Evolutionary conservation across 2,329 filamentous ascomycete species (phyloP).

Genomic region (Ceratocystis variospora): DNA sequence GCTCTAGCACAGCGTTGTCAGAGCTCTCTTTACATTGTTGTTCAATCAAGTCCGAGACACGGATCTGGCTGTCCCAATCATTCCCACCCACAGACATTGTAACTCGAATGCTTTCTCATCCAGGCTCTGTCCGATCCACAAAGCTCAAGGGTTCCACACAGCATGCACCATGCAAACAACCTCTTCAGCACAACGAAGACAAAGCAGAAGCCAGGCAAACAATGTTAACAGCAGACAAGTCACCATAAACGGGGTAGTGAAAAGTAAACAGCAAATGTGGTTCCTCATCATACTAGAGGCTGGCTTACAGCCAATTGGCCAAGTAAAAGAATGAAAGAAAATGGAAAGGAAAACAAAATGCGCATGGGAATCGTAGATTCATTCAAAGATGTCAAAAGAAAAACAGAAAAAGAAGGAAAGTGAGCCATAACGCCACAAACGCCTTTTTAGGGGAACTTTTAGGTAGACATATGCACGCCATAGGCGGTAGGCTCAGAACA

Average conservation of each 20-base stretch:
- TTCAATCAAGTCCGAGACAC: conserved; percentile 13
- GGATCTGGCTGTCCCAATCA: background rate
- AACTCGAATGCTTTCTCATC: background rate
- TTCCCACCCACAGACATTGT: background rate
- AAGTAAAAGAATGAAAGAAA: background rate
- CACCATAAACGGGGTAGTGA: background rate
- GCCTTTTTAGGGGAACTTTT: conserved; percentile 9
- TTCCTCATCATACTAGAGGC: conserved; percentile 9
- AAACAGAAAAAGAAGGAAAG: background rate
- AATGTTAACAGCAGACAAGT: background rate
- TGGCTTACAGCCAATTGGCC: background rate
- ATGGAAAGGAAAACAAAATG: background rate
- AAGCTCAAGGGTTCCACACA: conserved; percentile 3
- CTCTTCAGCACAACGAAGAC: background rate
- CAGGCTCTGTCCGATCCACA: background rate
- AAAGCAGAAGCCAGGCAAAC: background rate
- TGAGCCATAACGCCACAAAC: conserved; percentile 3
- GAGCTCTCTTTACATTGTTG: conserved; percentile 20
- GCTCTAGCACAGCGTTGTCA: conserved; percentile 5
- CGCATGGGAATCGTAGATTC: background rate
- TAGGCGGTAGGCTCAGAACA: background rate
- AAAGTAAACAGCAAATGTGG: background rate
- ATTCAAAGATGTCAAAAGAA: background rate
- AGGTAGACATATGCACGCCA: background rate
- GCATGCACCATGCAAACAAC: conserved; percentile 2